A percentile compares a stretch with the other conserved stretches of the same genome.
These are phyloP conservation scores for Colletotrichum sp. DNA, from an alignment of 2,329 filamentous ascomycete genomes.

Conservation along the genomic window DNA sequence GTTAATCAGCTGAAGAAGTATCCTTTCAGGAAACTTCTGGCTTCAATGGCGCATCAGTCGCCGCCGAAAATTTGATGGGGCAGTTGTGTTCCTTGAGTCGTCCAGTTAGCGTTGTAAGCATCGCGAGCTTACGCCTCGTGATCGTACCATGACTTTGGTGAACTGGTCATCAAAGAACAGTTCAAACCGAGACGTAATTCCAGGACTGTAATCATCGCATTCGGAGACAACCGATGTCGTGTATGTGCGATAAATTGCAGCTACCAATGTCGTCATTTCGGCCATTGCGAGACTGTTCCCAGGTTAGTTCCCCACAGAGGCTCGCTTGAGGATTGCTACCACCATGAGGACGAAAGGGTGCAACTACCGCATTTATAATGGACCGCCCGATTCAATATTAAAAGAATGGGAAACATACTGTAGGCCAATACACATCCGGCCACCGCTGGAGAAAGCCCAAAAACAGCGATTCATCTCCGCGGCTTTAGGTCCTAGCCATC, in stretches of 20 bases:
- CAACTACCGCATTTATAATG: neutral
- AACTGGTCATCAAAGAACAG: neutral
- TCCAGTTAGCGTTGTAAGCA: neutral
- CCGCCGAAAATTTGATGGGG: neutral
- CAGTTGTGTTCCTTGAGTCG: neutral
- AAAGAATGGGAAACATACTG: neutral
- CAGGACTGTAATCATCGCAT: neutral
- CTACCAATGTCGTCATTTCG: neutral
- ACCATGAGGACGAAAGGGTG: neutral
- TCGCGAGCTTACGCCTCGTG: neutral
- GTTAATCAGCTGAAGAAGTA: rapidly evolving
- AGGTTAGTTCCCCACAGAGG: neutral
- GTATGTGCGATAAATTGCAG: neutral
- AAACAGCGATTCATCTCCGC: neutral
- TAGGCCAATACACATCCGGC: neutral
- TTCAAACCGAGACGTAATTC: neutral
- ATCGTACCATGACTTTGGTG: neutral
- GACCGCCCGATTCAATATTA: neutral
- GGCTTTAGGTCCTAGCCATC: neutral
- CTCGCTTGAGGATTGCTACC: neutral
- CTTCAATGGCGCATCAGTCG: neutral
- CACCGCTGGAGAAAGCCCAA: neutral
- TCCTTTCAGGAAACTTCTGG: rapidly evolving
- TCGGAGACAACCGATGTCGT: neutral
- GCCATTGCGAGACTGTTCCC: neutral